Conservation (phyloP, 176 grass and related monocot genomes). For the Avena insularis region DNA sequence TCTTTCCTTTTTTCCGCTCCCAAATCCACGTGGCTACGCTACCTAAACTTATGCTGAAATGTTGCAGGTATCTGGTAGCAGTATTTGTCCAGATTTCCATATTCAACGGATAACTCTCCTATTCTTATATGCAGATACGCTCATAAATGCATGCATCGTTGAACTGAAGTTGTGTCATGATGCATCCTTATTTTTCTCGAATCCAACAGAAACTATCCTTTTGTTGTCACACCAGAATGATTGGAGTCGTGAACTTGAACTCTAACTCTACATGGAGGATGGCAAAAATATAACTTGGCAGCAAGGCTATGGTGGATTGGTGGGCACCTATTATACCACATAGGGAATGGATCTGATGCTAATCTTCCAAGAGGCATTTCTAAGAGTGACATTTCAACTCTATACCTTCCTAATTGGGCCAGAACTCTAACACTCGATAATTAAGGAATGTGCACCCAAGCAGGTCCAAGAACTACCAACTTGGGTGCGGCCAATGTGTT, state of each 20-base stretch:
- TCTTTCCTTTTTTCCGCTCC: background rate
- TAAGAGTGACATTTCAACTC: background rate
- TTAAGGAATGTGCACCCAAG: conserved; percentile 8
- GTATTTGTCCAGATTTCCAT: background rate
- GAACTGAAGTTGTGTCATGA: conserved; percentile 1
- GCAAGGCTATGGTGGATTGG: background rate
- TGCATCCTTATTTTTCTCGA: background rate
- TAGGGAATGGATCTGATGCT: background rate
- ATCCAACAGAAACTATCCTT: background rate
- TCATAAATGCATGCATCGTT: background rate
- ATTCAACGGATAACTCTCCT: background rate
- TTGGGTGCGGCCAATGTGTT: background rate
- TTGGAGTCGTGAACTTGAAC: background rate
- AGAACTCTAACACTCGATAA: background rate
- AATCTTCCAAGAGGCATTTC: background rate
- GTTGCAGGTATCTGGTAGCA: background rate
- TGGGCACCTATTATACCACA: background rate
- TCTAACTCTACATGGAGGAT: background rate
- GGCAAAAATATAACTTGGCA: conserved; percentile 9
- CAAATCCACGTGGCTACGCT: background rate
- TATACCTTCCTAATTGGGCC: background rate
- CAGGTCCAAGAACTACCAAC: background rate
- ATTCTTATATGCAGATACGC: background rate
- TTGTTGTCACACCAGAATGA: background rate
- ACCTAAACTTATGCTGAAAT: background rate